A percentile compares a stretch with the other conserved stretches of the same genome.
phyloP scores from a whole-genome alignment of 1,139 yeast species.

The Nakaseomyces delphensis region DNA sequence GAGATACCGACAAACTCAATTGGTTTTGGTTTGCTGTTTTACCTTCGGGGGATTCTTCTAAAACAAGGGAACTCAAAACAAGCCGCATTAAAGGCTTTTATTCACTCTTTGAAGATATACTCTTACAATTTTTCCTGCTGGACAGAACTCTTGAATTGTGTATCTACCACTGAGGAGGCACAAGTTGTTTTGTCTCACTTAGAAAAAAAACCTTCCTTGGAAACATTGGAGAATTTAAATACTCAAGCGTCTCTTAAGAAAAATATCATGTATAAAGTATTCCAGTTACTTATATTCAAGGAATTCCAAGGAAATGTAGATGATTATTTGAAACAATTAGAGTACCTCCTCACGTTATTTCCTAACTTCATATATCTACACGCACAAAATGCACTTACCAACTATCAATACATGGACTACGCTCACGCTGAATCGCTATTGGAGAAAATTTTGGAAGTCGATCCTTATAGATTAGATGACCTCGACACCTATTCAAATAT shows the following conservation, averaged over 20 bases:
- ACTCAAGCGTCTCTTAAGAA: conserved; percentile 15
- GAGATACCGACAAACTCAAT: conserved; percentile 24
- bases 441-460: conserved; percentile 63
- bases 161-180: conserved; percentile 59
- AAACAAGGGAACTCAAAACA: conserved; percentile 51
- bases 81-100: conserved; percentile 52
- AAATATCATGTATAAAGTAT: conserved; percentile 55
- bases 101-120: conserved; percentile 46
- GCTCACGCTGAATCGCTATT: conserved; percentile 69
- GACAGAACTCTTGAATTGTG: conserved; percentile 67
- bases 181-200: conserved; percentile 39
- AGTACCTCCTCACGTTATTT: conserved; percentile 42
- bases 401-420: conserved; percentile 76
- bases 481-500: conserved; percentile 89
- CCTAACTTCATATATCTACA: conserved; percentile 70
- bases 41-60: conserved; percentile 58
- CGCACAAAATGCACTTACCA: conserved; percentile 70
- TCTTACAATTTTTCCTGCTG: conserved; percentile 95
- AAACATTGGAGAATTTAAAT: conserved; percentile 12
- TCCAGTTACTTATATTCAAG: conserved; percentile 62
- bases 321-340: conserved; percentile 43
- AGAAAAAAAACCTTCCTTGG: conserved; percentile 27
- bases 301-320: conserved; percentile 68
- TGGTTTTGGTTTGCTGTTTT: conserved; percentile 44
- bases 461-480: conserved; percentile 84